Evolutionary conservation across 257 asterid species (phyloP).

Genomic region (Solanum pinnatisectum): DNA sequence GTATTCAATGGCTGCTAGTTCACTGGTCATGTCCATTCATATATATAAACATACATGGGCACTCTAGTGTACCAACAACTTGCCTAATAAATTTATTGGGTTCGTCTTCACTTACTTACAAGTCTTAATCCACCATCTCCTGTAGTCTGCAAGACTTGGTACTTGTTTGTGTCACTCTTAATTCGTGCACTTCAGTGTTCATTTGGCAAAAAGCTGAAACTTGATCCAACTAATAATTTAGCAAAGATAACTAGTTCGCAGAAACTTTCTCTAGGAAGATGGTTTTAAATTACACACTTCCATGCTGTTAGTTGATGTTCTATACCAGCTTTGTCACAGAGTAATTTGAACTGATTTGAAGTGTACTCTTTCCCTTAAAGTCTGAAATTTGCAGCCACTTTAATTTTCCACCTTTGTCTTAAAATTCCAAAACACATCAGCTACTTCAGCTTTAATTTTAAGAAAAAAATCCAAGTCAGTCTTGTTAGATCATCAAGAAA

Average conservation of each 20-base stretch:
- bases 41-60: neutral
- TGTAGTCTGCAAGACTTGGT: neutral
- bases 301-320: neutral
- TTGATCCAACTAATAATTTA: neutral
- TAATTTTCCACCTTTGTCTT: too few relatives aligned
- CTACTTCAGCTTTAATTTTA: too few relatives aligned
- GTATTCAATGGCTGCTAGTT: neutral
- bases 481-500: too few relatives aligned
- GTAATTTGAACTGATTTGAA: too few relatives aligned
- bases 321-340: too few relatives aligned
- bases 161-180: neutral
- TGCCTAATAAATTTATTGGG: neutral
- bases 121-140: neutral
- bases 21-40: neutral
- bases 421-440: too few relatives aligned
- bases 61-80: neutral
- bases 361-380: too few relatives aligned
- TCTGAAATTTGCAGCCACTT: too few relatives aligned
- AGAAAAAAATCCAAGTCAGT: too few relatives aligned
- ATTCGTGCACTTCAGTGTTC: neutral
- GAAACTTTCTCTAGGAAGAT: neutral
- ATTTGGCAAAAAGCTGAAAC: neutral
- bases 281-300: neutral
- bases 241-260: neutral
- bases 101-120: neutral